phyloP scores from a whole-genome alignment of 23 red algal species.

The Gracilaria caudata region DNA sequence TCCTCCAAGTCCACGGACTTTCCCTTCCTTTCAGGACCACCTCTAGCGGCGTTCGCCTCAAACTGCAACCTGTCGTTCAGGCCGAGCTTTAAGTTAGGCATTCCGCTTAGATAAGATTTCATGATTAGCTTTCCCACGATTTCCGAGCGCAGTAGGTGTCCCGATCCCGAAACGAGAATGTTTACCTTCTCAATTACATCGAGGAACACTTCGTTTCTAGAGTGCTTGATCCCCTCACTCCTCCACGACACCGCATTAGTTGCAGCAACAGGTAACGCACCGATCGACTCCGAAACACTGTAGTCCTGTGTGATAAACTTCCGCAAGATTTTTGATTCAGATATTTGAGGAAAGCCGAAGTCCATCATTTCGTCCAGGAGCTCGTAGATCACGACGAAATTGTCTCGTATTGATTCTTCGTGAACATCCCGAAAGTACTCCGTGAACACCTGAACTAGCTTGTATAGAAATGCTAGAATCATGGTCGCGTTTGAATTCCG shows the following conservation, averaged over 20 bases:
- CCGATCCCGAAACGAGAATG: slow-evolving; percentile 84
- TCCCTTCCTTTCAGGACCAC: slow-evolving; percentile 42
- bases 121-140: slow-evolving; percentile 89
- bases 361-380: slow-evolving; percentile 99
- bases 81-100: slow-evolving; percentile 97
- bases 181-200: slow-evolving; percentile 99
- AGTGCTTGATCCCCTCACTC: slow-evolving; percentile 91
- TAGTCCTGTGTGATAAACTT: slow-evolving; percentile 94
- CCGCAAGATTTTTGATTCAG: slow-evolving; percentile 87
- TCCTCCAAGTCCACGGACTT: slow-evolving; percentile 97
- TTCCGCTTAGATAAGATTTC: slow-evolving; percentile 95
- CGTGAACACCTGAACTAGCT: slow-evolving; percentile 80
- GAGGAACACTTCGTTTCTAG: slow-evolving; percentile 97
- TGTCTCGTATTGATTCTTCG: slow-evolving; percentile 97
- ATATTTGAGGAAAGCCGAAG: slow-evolving; percentile 94
- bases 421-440: slow-evolving; percentile 92
- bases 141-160: slow-evolving; percentile 86
- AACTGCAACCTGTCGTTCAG: slow-evolving; percentile 98
- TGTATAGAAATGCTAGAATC: slow-evolving; percentile 90
- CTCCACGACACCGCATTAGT: slow-evolving; percentile 97
- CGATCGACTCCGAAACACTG: slow-evolving; percentile 54
- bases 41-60: slow-evolving; percentile 61
- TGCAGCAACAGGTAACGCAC: slow-evolving; percentile 72
- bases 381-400: slow-evolving; percentile 99
- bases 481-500: slow-evolving; percentile 79